These are phyloP conservation scores for Zalaria sp. DNA, from an alignment of 2,329 filamentous ascomycete species.

Conservation along the genomic window DNA sequence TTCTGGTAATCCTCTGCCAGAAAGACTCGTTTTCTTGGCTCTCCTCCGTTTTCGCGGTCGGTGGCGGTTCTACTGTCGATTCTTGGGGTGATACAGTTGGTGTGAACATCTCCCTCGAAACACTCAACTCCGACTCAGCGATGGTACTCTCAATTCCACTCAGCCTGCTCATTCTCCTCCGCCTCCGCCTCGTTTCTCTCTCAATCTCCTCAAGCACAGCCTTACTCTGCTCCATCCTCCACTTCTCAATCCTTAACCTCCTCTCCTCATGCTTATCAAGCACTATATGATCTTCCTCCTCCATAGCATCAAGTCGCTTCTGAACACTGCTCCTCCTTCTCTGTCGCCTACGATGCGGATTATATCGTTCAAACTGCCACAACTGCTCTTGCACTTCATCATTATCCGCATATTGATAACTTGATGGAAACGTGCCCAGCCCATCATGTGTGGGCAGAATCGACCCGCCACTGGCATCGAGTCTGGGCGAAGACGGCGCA, in stretches of 20 bases:
- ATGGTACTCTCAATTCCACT: conserved; percentile 22
- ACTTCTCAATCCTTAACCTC: conserved; percentile 73
- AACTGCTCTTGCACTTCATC: conserved; percentile 62
- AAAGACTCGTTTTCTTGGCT: conserved; percentile 48
- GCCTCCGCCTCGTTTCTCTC: conserved; percentile 53
- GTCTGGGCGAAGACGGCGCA: conserved; percentile 32
- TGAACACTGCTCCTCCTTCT: conserved; percentile 44
- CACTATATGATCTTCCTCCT: conserved; percentile 36
- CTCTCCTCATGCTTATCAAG: conserved; percentile 54
- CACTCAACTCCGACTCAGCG: background rate
- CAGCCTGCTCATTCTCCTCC: conserved; percentile 49
- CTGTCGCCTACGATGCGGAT: conserved; percentile 53
- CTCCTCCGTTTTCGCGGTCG: conserved; percentile 3
- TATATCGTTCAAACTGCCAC: conserved; percentile 79
- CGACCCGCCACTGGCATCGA: conserved; percentile 45
- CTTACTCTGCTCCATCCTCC: conserved; percentile 82
- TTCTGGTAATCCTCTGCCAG: conserved; percentile 69
- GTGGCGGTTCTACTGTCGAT: background rate
- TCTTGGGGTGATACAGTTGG: background rate
- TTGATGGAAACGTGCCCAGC: conserved; percentile 59
- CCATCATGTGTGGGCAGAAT: conserved; percentile 89
- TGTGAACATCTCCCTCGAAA: background rate
- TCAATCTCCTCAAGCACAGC: conserved; percentile 80
- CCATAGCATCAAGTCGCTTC: conserved; percentile 39
- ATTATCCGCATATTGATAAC: conserved; percentile 33